Conservation (phyloP, 23 red algal species). For the Gracilaria caudata region DNA sequence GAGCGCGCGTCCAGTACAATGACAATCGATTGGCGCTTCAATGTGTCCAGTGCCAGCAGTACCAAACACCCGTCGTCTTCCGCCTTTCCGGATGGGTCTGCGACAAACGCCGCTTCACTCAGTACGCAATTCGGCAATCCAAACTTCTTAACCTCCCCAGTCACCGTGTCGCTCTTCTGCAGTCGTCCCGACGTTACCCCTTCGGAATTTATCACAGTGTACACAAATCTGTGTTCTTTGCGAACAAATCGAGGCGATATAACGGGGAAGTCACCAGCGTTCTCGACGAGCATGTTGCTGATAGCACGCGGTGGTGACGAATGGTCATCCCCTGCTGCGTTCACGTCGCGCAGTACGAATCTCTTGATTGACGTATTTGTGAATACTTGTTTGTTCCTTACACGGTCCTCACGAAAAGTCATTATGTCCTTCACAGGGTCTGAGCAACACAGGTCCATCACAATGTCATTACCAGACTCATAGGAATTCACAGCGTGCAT, state of each 20-base stretch:
- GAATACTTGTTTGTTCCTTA: too few relatives aligned
- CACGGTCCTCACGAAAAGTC: too few relatives aligned
- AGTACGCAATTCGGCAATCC: background rate
- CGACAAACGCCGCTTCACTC: constrained; percentile 38
- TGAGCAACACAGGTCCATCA: background rate
- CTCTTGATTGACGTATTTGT: too few relatives aligned
- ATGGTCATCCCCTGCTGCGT: too few relatives aligned
- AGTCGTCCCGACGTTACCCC: background rate
- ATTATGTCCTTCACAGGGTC: too few relatives aligned
- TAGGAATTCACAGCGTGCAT: constrained; percentile 6
- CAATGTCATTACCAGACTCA: background rate
- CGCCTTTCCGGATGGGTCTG: constrained; percentile 6
- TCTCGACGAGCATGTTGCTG: too few relatives aligned
- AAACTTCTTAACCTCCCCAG: background rate
- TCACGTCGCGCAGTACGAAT: too few relatives aligned
- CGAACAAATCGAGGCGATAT: too few relatives aligned
- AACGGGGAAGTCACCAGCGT: too few relatives aligned
- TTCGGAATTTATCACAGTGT: background rate
- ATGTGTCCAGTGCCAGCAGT: constrained; percentile 20
- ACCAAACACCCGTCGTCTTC: constrained; percentile 71
- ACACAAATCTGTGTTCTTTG: background rate
- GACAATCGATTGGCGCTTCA: constrained; percentile 1
- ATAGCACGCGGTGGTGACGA: too few relatives aligned
- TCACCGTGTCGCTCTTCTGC: background rate
- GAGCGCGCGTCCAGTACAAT: constrained; percentile 34